These are phyloP conservation scores for Stachybotrys elegans DNA, from an alignment of 2,329 filamentous ascomycete species.

Conservation along the genomic window DNA sequence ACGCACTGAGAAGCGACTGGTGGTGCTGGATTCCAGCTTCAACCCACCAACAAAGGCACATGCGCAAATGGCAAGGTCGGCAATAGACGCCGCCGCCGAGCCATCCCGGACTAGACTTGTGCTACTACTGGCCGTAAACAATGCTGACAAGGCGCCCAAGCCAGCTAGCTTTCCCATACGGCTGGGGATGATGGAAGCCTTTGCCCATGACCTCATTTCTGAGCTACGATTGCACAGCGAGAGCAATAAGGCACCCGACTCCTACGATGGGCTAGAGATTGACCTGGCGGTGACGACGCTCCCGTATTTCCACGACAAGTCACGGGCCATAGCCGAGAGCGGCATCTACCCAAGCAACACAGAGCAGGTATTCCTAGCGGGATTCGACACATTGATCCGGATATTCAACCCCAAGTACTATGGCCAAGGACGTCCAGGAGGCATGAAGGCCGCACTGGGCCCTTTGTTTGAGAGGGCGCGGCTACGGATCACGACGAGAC, in stretches of 20 bases:
- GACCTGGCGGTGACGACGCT: slow-evolving; percentile 68
- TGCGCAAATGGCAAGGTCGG: slow-evolving; percentile 49
- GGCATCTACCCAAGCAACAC: slow-evolving; percentile 33
- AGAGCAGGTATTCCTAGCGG: slow-evolving; percentile 64
- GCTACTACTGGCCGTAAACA: slow-evolving; percentile 57
- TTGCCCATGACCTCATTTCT: slow-evolving; percentile 51
- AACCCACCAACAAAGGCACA: slow-evolving; percentile 63
- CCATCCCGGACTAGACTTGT: slow-evolving; percentile 36
- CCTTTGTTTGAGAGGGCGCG: slow-evolving; percentile 60
- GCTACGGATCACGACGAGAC: slow-evolving; percentile 59
- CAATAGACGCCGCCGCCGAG: slow-evolving; percentile 22
- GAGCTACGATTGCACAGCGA: slow-evolving; percentile 8
- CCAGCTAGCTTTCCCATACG: slow-evolving; percentile 65
- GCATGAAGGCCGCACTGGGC: slow-evolving; percentile 49
- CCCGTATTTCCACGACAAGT: slow-evolving; percentile 73
- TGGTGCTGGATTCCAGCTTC: slow-evolving; percentile 64
- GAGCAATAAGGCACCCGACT: no score
- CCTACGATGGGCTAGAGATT: slow-evolving; percentile 25
- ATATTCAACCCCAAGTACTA: slow-evolving; percentile 74
- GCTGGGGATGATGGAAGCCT: slow-evolving; percentile 65
- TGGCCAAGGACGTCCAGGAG: slow-evolving; percentile 7
- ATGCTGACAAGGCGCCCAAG: slow-evolving; percentile 61
- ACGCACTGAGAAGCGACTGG: slow-evolving; percentile 28
- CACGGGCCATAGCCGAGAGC: slow-evolving; percentile 45
- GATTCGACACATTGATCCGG: slow-evolving; percentile 71